These are phyloP conservation scores for Musa schizocarpa DNA, from an alignment of 176 grass and related monocot species.

Conservation along the genomic window DNA sequence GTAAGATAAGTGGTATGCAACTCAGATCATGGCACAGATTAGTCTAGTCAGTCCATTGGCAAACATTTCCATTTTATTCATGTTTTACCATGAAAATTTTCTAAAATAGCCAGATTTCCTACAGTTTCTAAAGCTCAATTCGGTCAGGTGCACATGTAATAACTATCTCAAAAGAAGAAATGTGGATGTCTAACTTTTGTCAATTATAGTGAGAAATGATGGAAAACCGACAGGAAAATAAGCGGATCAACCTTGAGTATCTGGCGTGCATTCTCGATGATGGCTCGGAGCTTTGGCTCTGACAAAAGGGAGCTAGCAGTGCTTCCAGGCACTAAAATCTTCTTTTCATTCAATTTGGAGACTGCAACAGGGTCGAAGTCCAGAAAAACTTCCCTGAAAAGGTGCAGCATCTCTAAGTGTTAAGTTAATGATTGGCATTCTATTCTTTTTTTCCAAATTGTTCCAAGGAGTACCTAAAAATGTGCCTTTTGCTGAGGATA, in stretches of 20 bases:
- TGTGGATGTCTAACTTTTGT: background rate
- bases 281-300: constrained; percentile 64
- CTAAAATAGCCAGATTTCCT: background rate
- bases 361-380: constrained; percentile 51
- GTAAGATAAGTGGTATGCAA: background rate
- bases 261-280: constrained; percentile 67
- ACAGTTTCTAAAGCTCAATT: background rate
- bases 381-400: constrained; percentile 75
- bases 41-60: no score
- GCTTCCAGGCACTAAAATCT: constrained; percentile 40
- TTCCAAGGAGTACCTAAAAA: constrained; percentile 55
- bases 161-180: background rate
- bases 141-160: background rate
- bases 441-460: background rate
- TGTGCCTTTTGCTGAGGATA: constrained; percentile 81
- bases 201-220: background rate
- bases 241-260: constrained; percentile 48
- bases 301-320: constrained; percentile 64
- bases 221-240: background rate
- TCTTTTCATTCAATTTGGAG: constrained; percentile 82
- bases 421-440: background rate
- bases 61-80: no score
- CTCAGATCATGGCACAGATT: background rate
- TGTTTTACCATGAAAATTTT: background rate
- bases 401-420: background rate